Conservation (phyloP, 495 filamentous ascomycete genomes). For the Oidiodendron maius region DNA sequence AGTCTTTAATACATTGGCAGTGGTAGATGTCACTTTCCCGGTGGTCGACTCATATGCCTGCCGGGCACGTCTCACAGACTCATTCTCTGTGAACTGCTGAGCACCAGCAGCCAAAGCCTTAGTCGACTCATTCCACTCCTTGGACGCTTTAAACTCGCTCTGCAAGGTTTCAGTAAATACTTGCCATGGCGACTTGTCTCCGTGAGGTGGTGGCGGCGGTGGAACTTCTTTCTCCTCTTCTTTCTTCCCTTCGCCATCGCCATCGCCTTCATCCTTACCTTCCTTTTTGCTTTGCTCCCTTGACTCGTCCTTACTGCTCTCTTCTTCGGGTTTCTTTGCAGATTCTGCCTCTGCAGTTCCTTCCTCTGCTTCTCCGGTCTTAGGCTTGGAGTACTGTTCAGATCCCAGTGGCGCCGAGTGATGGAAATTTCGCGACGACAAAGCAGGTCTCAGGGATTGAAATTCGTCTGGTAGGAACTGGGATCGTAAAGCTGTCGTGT, state of each 20-base stretch:
- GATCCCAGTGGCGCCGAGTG: conserved; percentile 28
- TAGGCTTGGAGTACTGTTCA: conserved; percentile 31
- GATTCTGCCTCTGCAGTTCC: conserved; percentile 38
- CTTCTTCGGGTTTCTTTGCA: conserved; percentile 25
- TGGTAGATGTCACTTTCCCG: conserved; percentile 64
- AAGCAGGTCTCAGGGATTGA: conserved; percentile 25
- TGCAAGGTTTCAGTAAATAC: conserved; percentile 95
- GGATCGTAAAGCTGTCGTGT: conserved; percentile 32
- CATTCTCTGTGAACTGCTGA: conserved; percentile 89
- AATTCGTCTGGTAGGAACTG: conserved; percentile 34
- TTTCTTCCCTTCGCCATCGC: conserved; percentile 32
- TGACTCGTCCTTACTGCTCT: conserved; percentile 37
- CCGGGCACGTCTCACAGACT: conserved; percentile 79
- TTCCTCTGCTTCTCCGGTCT: conserved; percentile 25
- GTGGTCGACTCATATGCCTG: conserved; percentile 81
- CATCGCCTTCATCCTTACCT: conserved; percentile 34
- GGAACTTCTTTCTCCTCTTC: conserved; percentile 53
- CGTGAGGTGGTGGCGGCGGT: conserved; percentile 88
- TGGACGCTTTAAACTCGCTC: conserved; percentile 89
- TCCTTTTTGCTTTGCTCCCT: conserved; percentile 41
- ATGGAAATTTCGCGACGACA: conserved; percentile 37
- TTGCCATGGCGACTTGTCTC: conserved; percentile 96
- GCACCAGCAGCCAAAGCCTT: conserved; percentile 86
- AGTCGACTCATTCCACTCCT: conserved; percentile 98
- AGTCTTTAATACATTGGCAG: conserved; percentile 71